Base-by-base conservation (phyloP, 768 basidiomycete genomes). In the Cystofilobasidium macerans region DNA sequence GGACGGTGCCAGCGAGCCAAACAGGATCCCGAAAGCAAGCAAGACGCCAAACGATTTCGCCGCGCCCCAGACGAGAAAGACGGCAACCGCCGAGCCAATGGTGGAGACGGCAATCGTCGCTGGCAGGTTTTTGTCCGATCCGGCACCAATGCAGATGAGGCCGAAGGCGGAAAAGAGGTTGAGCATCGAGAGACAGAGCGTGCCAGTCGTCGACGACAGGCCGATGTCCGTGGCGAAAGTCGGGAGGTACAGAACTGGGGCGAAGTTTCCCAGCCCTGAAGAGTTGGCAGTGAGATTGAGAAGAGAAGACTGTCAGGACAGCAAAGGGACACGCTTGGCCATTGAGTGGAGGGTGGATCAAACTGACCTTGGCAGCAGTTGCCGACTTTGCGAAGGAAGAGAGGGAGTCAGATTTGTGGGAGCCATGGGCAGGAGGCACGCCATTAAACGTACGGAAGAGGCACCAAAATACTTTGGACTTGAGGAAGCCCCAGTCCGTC, bases 121-220 rank as follows among this genome's bases (percentile, higher is more conserved):
- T 8, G 47, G 20, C 47, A 48, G 20, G 47, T 48, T 48, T 6
- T 9, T 22, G 47, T 48, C 47, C 20, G 47, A 48, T 22, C 7
- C 9, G 30, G 28, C 18, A 26, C 57, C 57, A 5, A 58, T 12
- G 20, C 32, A 35, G 11, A 30, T 26, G 22, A n/a, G n/a, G n/a
- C 57, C 57, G 32, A 58, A 58, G 12, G 33, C 32, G 14, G 28
- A 5, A 33, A 40, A n/a, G 16, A 40, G 33, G 32, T 58, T 58
- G 33, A 58, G 32, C 57, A 58, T n/a, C 32, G 57, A 58, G n/a
- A 58, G 57, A 26, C 57, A 58, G 32, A 58, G 38, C 57, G 57
- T 58, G 26, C 57, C 57, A 14, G 57, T 18, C 33, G 28, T 58
- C 3, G 28, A 33, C 2, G 57, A 58, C 38, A 58, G 38, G 18